These are phyloP conservation scores for Allium fistulosum DNA, from an alignment of 106 monocot species.

Conservation along the genomic window DNA sequence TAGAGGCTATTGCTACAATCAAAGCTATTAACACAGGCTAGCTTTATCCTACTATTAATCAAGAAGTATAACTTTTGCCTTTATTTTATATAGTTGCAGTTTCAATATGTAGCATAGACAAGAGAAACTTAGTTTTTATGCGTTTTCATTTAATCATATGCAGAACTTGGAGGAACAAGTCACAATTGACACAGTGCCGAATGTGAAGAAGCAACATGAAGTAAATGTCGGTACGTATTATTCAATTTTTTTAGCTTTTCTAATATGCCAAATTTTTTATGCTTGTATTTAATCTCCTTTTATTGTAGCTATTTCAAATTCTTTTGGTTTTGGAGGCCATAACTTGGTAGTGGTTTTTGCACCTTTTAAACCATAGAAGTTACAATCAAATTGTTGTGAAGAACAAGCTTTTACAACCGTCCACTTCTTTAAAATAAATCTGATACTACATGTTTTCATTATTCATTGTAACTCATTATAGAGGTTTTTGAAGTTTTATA, in stretches of 20 bases:
- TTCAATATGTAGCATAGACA: too few relatives aligned
- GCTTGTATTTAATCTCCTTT: background rate
- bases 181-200: conserved; percentile 31
- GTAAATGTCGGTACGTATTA: conserved; percentile 30
- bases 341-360: conserved; percentile 66
- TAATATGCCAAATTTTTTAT: background rate
- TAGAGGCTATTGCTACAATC: too few relatives aligned
- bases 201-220: conserved; percentile 31
- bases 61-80: too few relatives aligned
- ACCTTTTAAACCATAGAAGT: conserved; percentile 42
- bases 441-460: too few relatives aligned
- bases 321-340: conserved; percentile 67
- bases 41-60: too few relatives aligned
- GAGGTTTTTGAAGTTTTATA: too few relatives aligned
- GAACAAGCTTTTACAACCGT: background rate
- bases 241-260: background rate
- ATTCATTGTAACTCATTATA: too few relatives aligned
- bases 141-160: background rate
- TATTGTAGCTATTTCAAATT: conserved; percentile 49
- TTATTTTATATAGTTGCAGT: too few relatives aligned
- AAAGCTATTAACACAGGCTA: too few relatives aligned
- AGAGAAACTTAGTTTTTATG: background rate
- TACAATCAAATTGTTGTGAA: background rate
- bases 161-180: conserved; percentile 35
- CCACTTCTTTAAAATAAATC: too few relatives aligned